Evolutionary conservation across 2,329 filamentous ascomycete species (phyloP).

Genomic region (Curvularia sp.): DNA sequence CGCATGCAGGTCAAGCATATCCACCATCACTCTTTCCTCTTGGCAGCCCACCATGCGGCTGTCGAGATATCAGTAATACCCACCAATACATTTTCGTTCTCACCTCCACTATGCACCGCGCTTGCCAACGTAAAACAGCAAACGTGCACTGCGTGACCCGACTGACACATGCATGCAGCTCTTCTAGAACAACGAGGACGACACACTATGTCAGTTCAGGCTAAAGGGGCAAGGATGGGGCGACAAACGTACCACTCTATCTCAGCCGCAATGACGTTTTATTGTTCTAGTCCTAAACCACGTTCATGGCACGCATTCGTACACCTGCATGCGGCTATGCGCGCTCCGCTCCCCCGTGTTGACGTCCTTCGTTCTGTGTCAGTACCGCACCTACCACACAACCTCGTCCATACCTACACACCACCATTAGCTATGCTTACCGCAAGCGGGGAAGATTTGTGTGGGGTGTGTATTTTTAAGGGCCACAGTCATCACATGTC

Average conservation of each 20-base stretch:
- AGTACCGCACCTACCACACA: not conserved
- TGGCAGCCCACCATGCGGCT: not conserved
- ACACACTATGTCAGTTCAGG: not conserved
- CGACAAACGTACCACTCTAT: not conserved
- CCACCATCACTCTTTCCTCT: not conserved
- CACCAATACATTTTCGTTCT: not conserved
- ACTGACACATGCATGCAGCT: not conserved
- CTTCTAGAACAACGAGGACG: not conserved
- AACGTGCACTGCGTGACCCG: not conserved
- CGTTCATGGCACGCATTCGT: not conserved
- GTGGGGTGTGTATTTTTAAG: not conserved
- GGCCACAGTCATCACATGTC: not conserved
- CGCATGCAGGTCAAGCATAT: not conserved
- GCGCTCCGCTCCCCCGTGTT: slow-evolving; percentile 7
- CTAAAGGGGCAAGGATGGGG: not conserved
- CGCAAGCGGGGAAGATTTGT: not conserved
- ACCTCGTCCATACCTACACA: not conserved
- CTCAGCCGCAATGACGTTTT: not conserved
- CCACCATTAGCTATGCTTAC: not conserved
- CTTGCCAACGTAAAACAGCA: not conserved
- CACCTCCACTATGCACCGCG: not conserved
- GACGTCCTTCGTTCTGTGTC: not conserved
- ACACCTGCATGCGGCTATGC: slow-evolving; percentile 1
- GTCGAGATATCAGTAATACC: not conserved
- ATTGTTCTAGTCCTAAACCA: not conserved